Base-by-base conservation (phyloP, 495 filamentous ascomycete species). In the Lichina pygmaea region DNA sequence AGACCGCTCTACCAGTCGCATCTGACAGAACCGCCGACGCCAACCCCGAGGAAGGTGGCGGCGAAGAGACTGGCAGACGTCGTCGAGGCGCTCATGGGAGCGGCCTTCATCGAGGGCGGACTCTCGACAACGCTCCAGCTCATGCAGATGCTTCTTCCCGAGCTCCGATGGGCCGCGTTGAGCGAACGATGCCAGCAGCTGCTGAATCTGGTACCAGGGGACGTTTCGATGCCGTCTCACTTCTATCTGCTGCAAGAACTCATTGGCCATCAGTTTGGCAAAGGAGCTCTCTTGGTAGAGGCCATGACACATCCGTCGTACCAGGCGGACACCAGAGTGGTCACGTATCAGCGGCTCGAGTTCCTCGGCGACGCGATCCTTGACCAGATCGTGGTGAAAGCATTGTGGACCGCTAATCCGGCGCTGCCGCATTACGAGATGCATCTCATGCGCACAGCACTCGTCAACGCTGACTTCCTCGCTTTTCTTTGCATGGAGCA, bases 21-120 rank as follows among this genome's bases (percentile, higher is more conserved):
- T n/a, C 43, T 71, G 10, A 39, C 34, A 6, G 33, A 17, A 7
- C 30, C 31, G 11, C 24, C 24, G 4, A 7, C 5, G 43, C 57
- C 3, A 40, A 50, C 33, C 53, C 51, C 52, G 41, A 59, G 67
- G 38, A 37, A 60, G 5, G 54, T 86, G 30, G 77, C 81, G 2
- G 77, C 70, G 7, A 97, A 97, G 53, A 72, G 75, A 2, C 67
- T 93, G 10, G 89, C 89, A 6, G 89, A 97, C 50, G 81, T 93
- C 0, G 71, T 94, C 9, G 89, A 97, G 56, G 72, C 79, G 0
- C 62, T 94, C 0, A 77, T 93, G 34, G 89, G 83, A 1, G 78
- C 80, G 0, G 66, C 81, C 2, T 92, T 68, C 52, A 44, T 83
- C 7, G 71, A 80, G 43, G 82, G 83, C 0, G 80, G 80, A 0